A percentile compares a stretch with the other conserved stretches of the same genome.
Evolutionary conservation across 768 basidiomycete genomes (phyloP).

Genomic region (Glaciozyma martinii): DNA sequence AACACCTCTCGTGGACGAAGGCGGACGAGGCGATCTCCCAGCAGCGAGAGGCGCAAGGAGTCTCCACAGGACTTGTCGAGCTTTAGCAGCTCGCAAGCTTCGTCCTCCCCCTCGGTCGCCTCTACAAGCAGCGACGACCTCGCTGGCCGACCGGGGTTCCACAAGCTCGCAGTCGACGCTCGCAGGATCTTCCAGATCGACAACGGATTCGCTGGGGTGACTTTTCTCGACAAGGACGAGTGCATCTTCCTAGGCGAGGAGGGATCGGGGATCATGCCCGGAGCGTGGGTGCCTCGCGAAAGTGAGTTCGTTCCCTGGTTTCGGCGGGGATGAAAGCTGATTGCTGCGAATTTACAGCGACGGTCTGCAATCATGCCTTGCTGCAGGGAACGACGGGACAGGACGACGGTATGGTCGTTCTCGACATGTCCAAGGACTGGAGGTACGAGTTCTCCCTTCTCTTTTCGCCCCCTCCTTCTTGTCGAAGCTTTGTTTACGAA

Average conservation of each 20-base stretch:
- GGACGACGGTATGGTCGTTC: conserved; percentile 23
- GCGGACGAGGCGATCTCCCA: too few species aligned
- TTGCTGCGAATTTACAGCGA: too few species aligned
- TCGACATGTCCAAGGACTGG: conserved; percentile 25
- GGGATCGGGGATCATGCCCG: neutral
- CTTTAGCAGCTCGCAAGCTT: neutral
- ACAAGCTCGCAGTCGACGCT: conserved; percentile 15
- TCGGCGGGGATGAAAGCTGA: too few species aligned
- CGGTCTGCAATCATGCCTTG: conserved; percentile 20
- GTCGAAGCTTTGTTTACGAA: too few species aligned
- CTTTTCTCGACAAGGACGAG: conserved; percentile 22
- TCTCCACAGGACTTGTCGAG: neutral
- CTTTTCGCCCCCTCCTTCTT: too few species aligned
- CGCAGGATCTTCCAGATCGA: conserved; percentile 10
- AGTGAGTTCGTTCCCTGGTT: neutral
- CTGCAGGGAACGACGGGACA: conserved; percentile 19
- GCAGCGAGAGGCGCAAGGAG: neutral
- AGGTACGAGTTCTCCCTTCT: conserved; percentile 7
- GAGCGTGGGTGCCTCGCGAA: neutral
- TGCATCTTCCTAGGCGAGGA: conserved; percentile 23
- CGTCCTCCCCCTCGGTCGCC: neutral
- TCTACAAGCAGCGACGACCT: neutral
- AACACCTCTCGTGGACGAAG: neutral
- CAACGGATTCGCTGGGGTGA: conserved; percentile 13
- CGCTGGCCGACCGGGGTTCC: conserved; percentile 6